These are phyloP conservation scores for Pyrenophora teres DNA, from an alignment of 2,329 filamentous ascomycete species.

Conservation along the genomic window DNA sequence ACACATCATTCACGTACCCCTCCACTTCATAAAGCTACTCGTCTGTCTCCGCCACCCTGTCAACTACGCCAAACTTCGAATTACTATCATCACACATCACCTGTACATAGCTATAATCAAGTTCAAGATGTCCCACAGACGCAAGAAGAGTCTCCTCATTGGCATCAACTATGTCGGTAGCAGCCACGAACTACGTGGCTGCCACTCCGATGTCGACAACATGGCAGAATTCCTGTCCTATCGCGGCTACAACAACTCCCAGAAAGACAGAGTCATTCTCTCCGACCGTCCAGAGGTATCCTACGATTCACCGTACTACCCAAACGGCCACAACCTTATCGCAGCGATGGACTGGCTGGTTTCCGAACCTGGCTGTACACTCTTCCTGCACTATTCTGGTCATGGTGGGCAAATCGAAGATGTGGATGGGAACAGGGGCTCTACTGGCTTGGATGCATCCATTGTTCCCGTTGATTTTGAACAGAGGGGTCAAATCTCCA, in stretches of 20 bases:
- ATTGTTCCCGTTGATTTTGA: slow-evolving; percentile 61
- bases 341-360: slow-evolving; percentile 65
- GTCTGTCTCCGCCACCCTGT: not conserved
- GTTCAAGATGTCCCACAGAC: slow-evolving; percentile 24
- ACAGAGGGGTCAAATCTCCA: slow-evolving; percentile 59
- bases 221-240: slow-evolving; percentile 54
- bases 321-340: slow-evolving; percentile 52
- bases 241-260: slow-evolving; percentile 50
- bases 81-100: not conserved
- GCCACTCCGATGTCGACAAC: slow-evolving; percentile 57
- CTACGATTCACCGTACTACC: slow-evolving; percentile 41
- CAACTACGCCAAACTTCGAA: not conserved
- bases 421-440: slow-evolving; percentile 45
- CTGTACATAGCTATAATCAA: not conserved
- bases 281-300: slow-evolving; percentile 47
- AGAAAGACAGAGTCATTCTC: slow-evolving; percentile 52
- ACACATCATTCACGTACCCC: slow-evolving; percentile 31
- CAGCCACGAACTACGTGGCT: slow-evolving; percentile 53
- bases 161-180: slow-evolving; percentile 58
- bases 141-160: slow-evolving; percentile 57
- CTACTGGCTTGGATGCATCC: slow-evolving; percentile 52
- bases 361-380: slow-evolving; percentile 55
- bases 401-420: slow-evolving; percentile 62
- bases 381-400: slow-evolving; percentile 64
- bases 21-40: slow-evolving; percentile 12